Percentiles rank a stretch among this genome's conserved stretches.
These are phyloP conservation scores for Kluyveromyces sp. DNA, from an alignment of 1,139 yeast genomes.

Conservation along the genomic window DNA sequence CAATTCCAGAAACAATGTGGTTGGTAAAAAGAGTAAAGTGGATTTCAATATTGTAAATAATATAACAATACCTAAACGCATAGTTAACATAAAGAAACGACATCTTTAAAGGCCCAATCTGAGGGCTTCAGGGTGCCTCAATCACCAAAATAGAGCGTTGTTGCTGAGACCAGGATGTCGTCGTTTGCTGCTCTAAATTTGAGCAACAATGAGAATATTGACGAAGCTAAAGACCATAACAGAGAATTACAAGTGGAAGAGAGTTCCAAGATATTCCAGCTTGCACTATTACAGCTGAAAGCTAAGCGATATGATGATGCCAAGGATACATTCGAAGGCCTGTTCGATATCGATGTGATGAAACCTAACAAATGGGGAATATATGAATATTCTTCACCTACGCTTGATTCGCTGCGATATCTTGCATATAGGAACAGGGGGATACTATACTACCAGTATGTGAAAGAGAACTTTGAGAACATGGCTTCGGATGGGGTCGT, in stretches of 20 bases:
- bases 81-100: too few relatives aligned
- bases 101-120: too few relatives aligned
- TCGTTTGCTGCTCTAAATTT: constrained; percentile 75
- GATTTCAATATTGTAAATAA: too few relatives aligned
- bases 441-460: constrained; percentile 52
- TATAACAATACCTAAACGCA: too few relatives aligned
- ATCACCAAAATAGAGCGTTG: too few relatives aligned
- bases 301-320: constrained; percentile 44
- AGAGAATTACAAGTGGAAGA: constrained; percentile 80
- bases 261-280: constrained; percentile 69
- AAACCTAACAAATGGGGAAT: constrained; percentile 45
- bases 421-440: constrained; percentile 80
- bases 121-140: too few relatives aligned
- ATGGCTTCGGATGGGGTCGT: constrained; percentile 25
- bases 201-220: constrained; percentile 59
- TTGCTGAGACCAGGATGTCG: too few relatives aligned
- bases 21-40: background rate
- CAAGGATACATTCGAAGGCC: constrained; percentile 46
- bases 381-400: constrained; percentile 49
- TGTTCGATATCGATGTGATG: constrained; percentile 65
- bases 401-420: constrained; percentile 65
- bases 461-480: constrained; percentile 24
- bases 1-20: too few relatives aligned
- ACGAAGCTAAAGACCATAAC: constrained; percentile 80
- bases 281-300: constrained; percentile 59